Conservation (phyloP, 2,329 filamentous ascomycete species). For the Zasmidium angulare region DNA sequence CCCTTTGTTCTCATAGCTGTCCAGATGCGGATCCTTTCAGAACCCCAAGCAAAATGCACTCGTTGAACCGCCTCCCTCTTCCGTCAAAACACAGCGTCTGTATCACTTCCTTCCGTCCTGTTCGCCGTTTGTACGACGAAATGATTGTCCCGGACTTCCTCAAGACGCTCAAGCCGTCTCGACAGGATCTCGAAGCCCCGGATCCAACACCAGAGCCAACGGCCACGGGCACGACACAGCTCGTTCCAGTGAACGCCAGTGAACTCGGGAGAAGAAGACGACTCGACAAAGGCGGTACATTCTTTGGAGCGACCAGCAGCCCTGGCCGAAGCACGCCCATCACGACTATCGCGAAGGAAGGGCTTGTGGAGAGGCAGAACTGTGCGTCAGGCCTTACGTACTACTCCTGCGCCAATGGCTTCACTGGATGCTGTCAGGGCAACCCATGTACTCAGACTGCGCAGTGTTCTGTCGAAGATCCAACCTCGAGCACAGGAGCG, state of each 20-base stretch:
- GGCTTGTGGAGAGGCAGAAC: constrained; percentile 17
- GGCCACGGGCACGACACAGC: neutral
- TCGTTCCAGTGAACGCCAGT: neutral
- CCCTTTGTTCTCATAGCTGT: neutral
- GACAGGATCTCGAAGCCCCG: neutral
- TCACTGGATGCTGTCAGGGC: constrained; percentile 28
- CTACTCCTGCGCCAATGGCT: constrained; percentile 28
- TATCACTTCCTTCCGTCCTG: neutral
- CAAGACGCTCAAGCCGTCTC: neutral
- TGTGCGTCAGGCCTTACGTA: constrained; percentile 22
- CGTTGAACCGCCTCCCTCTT: neutral
- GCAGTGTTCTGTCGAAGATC: constrained; percentile 1
- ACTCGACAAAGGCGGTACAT: constrained; percentile 6
- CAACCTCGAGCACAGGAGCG: neutral
- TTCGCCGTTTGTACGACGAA: neutral
- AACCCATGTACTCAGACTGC: constrained; percentile 24
- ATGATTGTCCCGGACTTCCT: neutral
- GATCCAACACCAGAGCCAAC: neutral
- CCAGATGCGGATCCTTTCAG: neutral
- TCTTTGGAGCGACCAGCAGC: constrained; percentile 4
- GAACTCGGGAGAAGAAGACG: constrained; percentile 6
- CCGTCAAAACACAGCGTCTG: neutral
- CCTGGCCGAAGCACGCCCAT: neutral
- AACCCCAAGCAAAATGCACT: neutral
- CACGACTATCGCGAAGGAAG: neutral